Evolutionary conservation across 2,329 filamentous ascomycete species (phyloP), one percentile per base, ranked within the genome.

Genomic region (Pestalotiopsis sp.): DNA sequence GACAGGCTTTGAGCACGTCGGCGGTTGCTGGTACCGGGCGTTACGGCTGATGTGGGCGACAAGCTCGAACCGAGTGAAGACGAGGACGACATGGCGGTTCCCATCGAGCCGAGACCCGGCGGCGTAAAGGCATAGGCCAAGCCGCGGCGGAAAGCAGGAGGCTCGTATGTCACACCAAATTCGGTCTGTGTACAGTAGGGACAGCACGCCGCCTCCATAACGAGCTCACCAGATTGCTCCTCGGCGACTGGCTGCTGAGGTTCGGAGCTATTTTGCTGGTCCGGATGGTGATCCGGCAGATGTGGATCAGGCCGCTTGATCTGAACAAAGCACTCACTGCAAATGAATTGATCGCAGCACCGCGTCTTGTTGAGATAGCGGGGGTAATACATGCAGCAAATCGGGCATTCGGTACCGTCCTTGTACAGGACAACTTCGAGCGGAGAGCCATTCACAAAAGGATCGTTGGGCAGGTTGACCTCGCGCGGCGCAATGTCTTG

Each of bases 241-340:
- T 89, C 86, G 0, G 85, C 81, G 14, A 79, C 81, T 23, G 41
- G 23, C n/a, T 79, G 74, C 14, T 74, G 74, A 7, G 72, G 63
- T 58, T 73, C 68, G n/a, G 71, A 69, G 49, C 69, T 73, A 38
- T 72, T 67, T 69, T 77, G 71, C 49, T 76, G 75, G 63, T 87
- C 83, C n/a, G 85, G 86, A 69, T 87, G 79, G 76, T 92, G 91
- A 80, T 94, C 92, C 4, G 92, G 92, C 56, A 90, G 88, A 78
- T 95, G 92, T 11, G 92, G 92, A 76, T 94, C 92, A 2, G 92
- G 91, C 66, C 92, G 86, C 78, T 94, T 95, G 76, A 99, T 99
- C 80, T 99, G 96, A 4, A 99, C 96, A 76, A 99, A 99, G 80
- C 96, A 99, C 82, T 99, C 96, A 57, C 95, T 98, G 82, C 96